phyloP scores from a whole-genome alignment of 179 eudicot species.

The Spergularia azorica region DNA sequence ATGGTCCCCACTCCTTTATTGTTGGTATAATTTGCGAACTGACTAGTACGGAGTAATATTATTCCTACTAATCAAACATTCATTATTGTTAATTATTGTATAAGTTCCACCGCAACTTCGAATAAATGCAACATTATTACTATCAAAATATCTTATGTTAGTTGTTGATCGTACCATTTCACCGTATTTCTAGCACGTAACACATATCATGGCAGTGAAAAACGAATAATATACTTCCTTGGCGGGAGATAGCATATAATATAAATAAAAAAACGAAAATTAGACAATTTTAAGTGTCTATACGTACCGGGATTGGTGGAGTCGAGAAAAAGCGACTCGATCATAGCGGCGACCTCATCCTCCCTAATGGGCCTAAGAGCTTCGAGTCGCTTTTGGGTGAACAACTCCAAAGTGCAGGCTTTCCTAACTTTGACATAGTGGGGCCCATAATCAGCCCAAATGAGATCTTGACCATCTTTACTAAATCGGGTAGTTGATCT shows the following conservation, averaged over 20 bases:
- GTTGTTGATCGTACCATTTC: too few species aligned
- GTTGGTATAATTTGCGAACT: too few species aligned
- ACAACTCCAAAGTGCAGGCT: slow-evolving; percentile 68
- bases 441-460: slow-evolving; percentile 92
- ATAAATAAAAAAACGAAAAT: not conserved
- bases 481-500: slow-evolving; percentile 56
- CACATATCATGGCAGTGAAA: too few species aligned
- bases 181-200: too few species aligned
- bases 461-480: slow-evolving; percentile 63
- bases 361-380: slow-evolving; percentile 72
- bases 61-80: too few species aligned
- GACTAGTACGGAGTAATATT: too few species aligned
- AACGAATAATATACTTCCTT: too few species aligned
- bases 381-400: slow-evolving; percentile 69
- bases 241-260: not conserved
- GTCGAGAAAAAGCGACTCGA: slow-evolving; percentile 58
- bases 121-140: too few species aligned
- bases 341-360: slow-evolving; percentile 87
- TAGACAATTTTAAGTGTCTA: not conserved
- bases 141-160: too few species aligned
- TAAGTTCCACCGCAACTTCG: too few species aligned
- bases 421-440: slow-evolving; percentile 86
- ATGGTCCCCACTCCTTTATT: too few species aligned
- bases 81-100: too few species aligned
- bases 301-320: slow-evolving; percentile 47